phyloP scores from a whole-genome alignment of 257 asterid genomes.

The Scutellaria galericulata region DNA sequence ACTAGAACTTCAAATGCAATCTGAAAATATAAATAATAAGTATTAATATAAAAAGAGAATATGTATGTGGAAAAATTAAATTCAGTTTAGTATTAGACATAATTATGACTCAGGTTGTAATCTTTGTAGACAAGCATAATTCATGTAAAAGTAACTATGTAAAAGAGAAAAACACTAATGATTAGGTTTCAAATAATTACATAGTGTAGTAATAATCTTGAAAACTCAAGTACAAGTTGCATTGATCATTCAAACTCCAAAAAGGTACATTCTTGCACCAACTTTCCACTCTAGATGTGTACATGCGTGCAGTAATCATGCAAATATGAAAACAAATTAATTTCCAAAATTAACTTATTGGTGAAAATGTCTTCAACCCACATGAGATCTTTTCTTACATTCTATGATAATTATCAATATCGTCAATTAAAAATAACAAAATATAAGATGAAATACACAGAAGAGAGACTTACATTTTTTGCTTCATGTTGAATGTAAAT shows the following conservation, averaged over 20 bases:
- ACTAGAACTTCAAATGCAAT: constrained; percentile 86
- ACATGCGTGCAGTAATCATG: constrained; percentile 28
- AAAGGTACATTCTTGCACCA: constrained; percentile 25
- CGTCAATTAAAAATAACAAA: no score
- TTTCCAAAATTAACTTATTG: no score
- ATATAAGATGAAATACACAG: not conserved
- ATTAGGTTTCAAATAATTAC: constrained; percentile 39
- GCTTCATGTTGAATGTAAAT: constrained; percentile 79
- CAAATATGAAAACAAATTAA: constrained; percentile 14
- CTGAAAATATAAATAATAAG: constrained; percentile 40
- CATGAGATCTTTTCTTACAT: no score
- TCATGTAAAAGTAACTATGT: constrained; percentile 41
- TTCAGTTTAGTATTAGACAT: constrained; percentile 39
- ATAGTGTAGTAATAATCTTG: constrained; percentile 13
- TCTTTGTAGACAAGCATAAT: constrained; percentile 46
- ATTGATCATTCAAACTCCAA: constrained; percentile 40
- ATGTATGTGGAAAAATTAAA: constrained; percentile 7
- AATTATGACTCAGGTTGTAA: constrained; percentile 48
- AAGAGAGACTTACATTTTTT: constrained; percentile 52
- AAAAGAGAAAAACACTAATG: constrained; percentile 42
- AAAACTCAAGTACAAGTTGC: constrained; percentile 40
- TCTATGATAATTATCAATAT: no score
- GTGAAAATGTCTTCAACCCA: no score
- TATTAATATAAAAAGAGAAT: not conserved
- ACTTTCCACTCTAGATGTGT: constrained; percentile 29